Conservation (phyloP, 352 stramenopile species). For the Globisporangium solare region DNA sequence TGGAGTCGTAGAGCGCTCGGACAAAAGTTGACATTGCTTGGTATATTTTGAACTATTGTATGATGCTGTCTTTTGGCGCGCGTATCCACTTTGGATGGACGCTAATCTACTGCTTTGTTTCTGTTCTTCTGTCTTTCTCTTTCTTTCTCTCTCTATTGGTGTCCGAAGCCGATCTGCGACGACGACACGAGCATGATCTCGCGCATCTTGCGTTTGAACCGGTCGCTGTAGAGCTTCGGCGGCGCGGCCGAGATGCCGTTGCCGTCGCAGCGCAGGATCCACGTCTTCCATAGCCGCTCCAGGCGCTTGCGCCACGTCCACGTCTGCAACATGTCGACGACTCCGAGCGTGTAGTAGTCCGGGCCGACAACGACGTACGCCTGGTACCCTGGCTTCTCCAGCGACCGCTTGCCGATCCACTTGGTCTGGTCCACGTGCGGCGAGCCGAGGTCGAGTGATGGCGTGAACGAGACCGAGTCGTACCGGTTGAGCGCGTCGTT, state of each 20-base stretch:
- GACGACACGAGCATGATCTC: constrained; percentile 82
- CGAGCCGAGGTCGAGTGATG: constrained; percentile 21
- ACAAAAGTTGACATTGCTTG: constrained; percentile 9
- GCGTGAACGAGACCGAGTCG: constrained; percentile 41
- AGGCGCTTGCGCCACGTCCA: constrained; percentile 83
- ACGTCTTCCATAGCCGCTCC: constrained; percentile 83
- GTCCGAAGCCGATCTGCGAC: constrained; percentile 42
- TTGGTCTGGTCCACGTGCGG: constrained; percentile 16
- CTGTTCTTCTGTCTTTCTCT: too few relatives aligned
- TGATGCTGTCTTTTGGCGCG: constrained; percentile 17
- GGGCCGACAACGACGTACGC: constrained; percentile 73
- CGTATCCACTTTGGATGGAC: too few relatives aligned
- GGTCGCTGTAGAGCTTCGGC: constrained; percentile 63
- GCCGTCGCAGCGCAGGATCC: constrained; percentile 58
- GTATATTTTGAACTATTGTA: constrained; percentile 13
- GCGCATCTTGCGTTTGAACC: constrained; percentile 82
- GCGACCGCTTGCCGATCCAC: constrained; percentile 58
- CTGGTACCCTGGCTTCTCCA: constrained; percentile 67
- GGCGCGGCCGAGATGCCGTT: constrained; percentile 79
- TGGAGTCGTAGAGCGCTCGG: constrained; percentile 35
- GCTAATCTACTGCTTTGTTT: background rate
- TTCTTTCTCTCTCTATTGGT: constrained; percentile 14
- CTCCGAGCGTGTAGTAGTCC: constrained; percentile 84
- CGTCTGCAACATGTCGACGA: constrained; percentile 90
- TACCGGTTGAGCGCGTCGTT: constrained; percentile 25